Percentiles rank a stretch among this genome's conserved stretches.
Evolutionary conservation across 163 green algal genomes (phyloP).

Genomic region (Volvox carteri): DNA sequence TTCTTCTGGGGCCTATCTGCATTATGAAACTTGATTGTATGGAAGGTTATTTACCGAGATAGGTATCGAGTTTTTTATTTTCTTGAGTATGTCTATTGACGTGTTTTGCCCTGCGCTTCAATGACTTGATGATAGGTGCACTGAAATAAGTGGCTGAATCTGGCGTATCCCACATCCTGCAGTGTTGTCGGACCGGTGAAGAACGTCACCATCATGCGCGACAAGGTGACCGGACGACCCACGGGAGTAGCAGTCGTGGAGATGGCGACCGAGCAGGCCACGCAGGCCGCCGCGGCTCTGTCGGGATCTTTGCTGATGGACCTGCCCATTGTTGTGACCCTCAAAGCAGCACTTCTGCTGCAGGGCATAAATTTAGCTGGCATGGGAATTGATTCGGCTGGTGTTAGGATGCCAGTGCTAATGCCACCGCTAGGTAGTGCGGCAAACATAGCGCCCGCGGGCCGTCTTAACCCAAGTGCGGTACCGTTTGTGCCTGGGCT

Average conservation of each 20-base stretch:
- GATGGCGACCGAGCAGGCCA: conserved; percentile 41
- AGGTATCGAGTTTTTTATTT: too few species aligned
- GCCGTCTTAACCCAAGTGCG: conserved; percentile 10
- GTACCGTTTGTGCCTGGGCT: conserved; percentile 7
- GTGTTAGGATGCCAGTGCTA: not conserved
- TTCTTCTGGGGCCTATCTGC: too few species aligned
- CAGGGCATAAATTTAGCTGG: not conserved
- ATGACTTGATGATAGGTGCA: too few species aligned
- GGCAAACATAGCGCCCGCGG: not conserved
- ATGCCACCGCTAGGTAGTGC: not conserved
- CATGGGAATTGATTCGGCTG: not conserved
- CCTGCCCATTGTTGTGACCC: conserved; percentile 18
- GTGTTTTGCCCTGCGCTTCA: too few species aligned
- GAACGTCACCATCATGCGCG: not conserved
- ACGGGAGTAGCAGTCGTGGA: conserved; percentile 43
- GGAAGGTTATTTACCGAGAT: too few species aligned
- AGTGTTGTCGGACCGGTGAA: conserved; percentile 46
- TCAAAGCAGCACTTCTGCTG: conserved; percentile 46
- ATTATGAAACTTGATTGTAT: too few species aligned
- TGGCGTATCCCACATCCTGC: too few species aligned
- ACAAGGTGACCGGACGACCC: not conserved
- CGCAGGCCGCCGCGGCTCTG: conserved; percentile 33
- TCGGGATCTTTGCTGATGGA: conserved; percentile 18
- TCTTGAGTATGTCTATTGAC: too few species aligned
- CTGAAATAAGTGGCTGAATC: too few species aligned